Evolutionary conservation across 495 filamentous ascomycete genomes (phyloP), one percentile per base, ranked within the genome.

Genomic region (Thozetella sp.): DNA sequence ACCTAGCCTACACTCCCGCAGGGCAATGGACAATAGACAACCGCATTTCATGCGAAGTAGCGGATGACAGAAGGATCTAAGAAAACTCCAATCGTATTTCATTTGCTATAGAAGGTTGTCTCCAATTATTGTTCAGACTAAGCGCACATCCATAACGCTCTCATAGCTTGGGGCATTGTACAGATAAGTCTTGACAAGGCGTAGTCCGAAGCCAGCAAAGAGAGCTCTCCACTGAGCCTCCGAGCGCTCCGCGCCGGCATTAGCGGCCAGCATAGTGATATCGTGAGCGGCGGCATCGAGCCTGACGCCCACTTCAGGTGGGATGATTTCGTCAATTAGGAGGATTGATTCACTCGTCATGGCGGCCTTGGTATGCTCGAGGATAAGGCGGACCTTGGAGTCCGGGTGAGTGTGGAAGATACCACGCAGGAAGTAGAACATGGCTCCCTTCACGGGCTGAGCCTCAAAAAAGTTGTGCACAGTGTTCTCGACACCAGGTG

Each of bases 391-490:
- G 9, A 66, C 64, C 22, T 70, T 59, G 10, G 69, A 53, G 34
- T 76, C 71, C 0, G 72, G 65, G 63, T 67, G 76, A 58, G 80
- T 71, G 51, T 80, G 79, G 24, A 80, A 54, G 45, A 83, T 69
- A 17, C 58, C 60, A n/a, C 75, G 71, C 12, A 80, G 56, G 25
- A 73, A 80, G 61, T 82, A 82, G 50, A 72, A 76, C 34, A 67
- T 71, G 6, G 79, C 74, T 17, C 72, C 74, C 68, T 65, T 69
- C 15, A 85, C 55, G 0, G 72, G 64, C 61, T 86, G 80, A 12
- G 62, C 40, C 19, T 70, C 62, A 54, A 79, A 83, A 63, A 86
- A 78, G 60, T 83, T 68, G 37, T 82, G 63, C 1, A 63, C 67
- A 46, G 76, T 66, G 20, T 62, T 56, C 27, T 76, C 67, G 2